Base-by-base conservation (phyloP, 1,284 basidiomycete species). In the Paramarasmius palmivorus region DNA sequence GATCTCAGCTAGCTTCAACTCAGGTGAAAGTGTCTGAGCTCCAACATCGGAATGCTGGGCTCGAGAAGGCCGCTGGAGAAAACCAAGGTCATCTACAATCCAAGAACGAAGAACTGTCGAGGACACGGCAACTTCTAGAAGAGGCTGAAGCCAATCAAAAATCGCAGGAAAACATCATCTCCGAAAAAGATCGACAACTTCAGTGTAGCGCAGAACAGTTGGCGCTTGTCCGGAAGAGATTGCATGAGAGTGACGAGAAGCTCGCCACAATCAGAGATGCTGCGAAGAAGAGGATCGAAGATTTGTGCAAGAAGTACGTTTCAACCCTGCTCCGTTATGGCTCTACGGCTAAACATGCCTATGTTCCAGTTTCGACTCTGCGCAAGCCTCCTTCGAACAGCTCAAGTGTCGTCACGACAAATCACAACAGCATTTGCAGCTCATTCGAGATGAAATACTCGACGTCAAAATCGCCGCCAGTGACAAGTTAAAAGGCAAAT, bases 321-420 rank as follows among this genome's bases (percentile, higher is more conserved):
- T 20, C 4, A 1, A 23, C 37, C 42, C 23, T 4, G 25, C 52
- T 40, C 39, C 17, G 29, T 6, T 32, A 32, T 26, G 20, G n/a
- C n/a, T 19, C 22, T 20, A 7, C 15, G 22, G 8, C 29, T 9
- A 6, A 14, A n/a, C 34, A 23, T 38, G n/a, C 49, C n/a, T 38
- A 42, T 32, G 32, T 48, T 45, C n/a, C 35, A 71, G 69, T 34
- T 67, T 66, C 50, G 35, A 53, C 6, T 32, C 49, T 25, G 57
- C 68, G 7, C 57, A 59, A 29, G 54, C 54, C 5, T 53, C 53
- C 19, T 59, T 66, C 15, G 56, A 52, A 9, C 56, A 61, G 15
- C 52, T 71, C 20, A 65, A 67, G 46, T 49, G 55, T n/a, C 55
- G 59, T 5, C 61, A 63, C 34, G 62, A 65, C 22, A 48, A 52